Base-by-base conservation (phyloP, 208 protist genomes). In the Borovskyia barvae region DNA sequence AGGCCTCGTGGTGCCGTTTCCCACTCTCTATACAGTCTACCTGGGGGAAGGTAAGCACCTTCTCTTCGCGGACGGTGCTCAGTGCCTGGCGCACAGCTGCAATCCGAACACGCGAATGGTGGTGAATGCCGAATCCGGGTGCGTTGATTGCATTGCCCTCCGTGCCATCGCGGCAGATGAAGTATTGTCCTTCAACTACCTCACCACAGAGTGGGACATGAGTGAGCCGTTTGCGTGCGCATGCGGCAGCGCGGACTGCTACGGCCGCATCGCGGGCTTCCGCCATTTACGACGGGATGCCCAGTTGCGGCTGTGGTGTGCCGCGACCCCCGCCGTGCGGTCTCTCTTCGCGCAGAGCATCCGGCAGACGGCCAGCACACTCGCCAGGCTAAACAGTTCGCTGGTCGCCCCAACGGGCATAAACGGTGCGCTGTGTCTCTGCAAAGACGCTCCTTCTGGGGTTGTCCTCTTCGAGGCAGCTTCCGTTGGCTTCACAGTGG, bases 121-220 rank as follows among this genome's bases (percentile, higher is more conserved):
- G 24, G 68, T 92, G 24, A 80, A 90, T 66, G 60, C 77, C 11
- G 67, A 66, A 20, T 85, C 66, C 43, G 80, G 82, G 57, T 78
- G 48, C 32, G 58, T 85, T 7, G 75, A 86, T 57, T 89, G 81
- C 59, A 68, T 94, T 25, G 74, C 80, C 19, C 62, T 80, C 45
- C 61, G 67, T 39, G 71, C 83, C 64, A 92, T 95, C 60, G 54
- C 74, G 15, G 43, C 35, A 0, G 85, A 74, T 14, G 83, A 87
- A 29, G 56, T 92, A 37, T 49, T 93, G 30, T 82, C 79, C 55
- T 93, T 91, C 75, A 93, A 95, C 73, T 95, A 95, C 67, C 73
- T 92, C 15, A 82, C 82, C 41, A 90, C 89, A 40, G 89, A 95
- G 81, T 95, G 84, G 83, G 80, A 90, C 59, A 92, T 95, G 85